Base-by-base conservation (phyloP, 2,329 filamentous ascomycete species). In the Diplodia scrobiculata region DNA sequence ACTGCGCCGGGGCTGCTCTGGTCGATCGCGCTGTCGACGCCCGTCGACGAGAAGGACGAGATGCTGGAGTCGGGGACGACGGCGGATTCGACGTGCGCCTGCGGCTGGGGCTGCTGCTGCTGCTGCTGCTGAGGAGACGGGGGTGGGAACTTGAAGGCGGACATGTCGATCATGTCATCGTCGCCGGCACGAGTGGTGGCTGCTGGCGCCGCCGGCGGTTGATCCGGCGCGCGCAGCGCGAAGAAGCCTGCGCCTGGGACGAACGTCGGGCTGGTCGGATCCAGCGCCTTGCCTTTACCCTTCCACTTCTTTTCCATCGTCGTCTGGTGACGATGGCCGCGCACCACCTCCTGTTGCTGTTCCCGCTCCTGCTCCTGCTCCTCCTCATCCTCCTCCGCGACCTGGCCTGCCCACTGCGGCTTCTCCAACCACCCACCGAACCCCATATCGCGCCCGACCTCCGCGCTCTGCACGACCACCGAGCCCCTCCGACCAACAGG, bases 251-350 rank as follows among this genome's bases (percentile, higher is more conserved):
- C 55, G 38, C 55, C 55, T 38, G 55, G 55, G 7, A 60, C 55
- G 25, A 60, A 60, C 1, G 55, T 60, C 55, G 55, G 55, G 55
- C 21, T 32, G 25, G 55, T 60, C 14, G 55, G 55, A 27, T 60
- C 38, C 21, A 60, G 55, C 25, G 54, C 38, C 38, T 32, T 59
- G 9, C 36, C 54, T 17, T 59, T 60, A 21, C 54, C 54, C 21
- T 59, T 59, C 14, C 21, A 38, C 13, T 47, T 47, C 14, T 10
- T 17, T 0, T 17, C 25, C 38, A 45, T 14, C 53, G 5, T n/a
- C 17, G n/a, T 45, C 38, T 36, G 34, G 10, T 36, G 34, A 34
- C 32, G 32, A 10, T 10, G 7, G 9, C 9, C 32, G 32, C 32
- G 7, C 32, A 7, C 32, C 32, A 25, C 25, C 3, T 25, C 25